Conservation (phyloP, 805 yeast genomes). For the Metschnikowia amazonensis region DNA sequence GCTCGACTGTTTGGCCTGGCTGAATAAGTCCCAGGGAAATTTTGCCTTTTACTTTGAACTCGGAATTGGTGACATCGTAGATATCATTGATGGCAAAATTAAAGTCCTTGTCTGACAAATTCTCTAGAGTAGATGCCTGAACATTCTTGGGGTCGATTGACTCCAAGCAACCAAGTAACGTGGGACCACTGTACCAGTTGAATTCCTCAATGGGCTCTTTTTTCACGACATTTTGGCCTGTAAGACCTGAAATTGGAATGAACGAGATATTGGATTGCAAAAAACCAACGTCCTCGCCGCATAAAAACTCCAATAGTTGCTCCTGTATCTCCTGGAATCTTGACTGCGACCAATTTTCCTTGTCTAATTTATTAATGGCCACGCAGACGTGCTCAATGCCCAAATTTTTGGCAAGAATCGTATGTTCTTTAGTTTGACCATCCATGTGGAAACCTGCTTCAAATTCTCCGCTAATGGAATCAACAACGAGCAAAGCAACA, state of each 20-base stretch:
- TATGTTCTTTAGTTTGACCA: conserved; percentile 80
- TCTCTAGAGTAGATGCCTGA: conserved; percentile 3
- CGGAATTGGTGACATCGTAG: conserved; percentile 43
- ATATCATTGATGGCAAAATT: conserved; percentile 64
- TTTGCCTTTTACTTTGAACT: conserved; percentile 59
- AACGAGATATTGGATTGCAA: conserved; percentile 39
- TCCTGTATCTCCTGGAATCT: conserved; percentile 50
- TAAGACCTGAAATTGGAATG: conserved; percentile 66
- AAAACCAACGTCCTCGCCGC: conserved; percentile 50
- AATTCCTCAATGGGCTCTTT: conserved; percentile 29
- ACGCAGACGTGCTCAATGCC: conserved; percentile 62
- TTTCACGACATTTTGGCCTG: conserved; percentile 62
- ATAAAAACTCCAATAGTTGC: conserved; percentile 49
- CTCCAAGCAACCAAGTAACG: conserved; percentile 42
- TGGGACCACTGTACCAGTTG: conserved; percentile 48
- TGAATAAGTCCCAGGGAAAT: conserved; percentile 66
- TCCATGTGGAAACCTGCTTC: conserved; percentile 63
- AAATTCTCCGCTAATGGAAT: conserved; percentile 60
- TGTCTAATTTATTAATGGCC: conserved; percentile 70
- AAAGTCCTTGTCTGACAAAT: conserved; percentile 35
- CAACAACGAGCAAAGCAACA: conserved; percentile 67
- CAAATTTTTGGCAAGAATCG: conserved; percentile 59
- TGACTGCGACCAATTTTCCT: conserved; percentile 51
- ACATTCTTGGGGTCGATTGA: conserved; percentile 16
- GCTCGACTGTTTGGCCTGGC: conserved; percentile 60